These are phyloP conservation scores for Pestalotiopsis fici DNA, from an alignment of 2,329 filamentous ascomycete genomes.

Conservation along the genomic window DNA sequence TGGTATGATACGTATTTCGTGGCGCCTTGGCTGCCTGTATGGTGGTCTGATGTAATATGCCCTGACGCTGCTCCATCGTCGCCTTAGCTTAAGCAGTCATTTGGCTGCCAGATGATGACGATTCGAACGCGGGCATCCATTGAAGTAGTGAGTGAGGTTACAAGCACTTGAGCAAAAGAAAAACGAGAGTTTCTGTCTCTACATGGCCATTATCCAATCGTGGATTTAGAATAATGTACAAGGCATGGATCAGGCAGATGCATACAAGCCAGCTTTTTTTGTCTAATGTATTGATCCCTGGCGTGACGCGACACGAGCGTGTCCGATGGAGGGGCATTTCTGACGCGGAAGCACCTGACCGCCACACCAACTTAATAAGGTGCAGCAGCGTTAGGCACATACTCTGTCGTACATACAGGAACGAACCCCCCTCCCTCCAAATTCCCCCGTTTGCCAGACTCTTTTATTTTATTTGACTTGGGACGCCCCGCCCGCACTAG, in stretches of 20 bases:
- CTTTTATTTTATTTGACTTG: background rate
- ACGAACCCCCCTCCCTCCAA: too few relatives aligned
- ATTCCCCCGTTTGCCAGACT: background rate
- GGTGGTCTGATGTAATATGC: conserved; percentile 51
- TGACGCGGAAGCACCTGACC: conserved; percentile 3
- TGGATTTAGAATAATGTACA: background rate
- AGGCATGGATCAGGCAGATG: background rate
- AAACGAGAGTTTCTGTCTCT: background rate
- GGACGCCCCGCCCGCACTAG: background rate
- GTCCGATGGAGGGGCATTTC: conserved; percentile 1
- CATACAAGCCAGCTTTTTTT: background rate
- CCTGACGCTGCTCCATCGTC: conserved; percentile 23
- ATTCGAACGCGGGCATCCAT: background rate
- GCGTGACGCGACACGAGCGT: background rate
- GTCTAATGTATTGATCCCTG: background rate
- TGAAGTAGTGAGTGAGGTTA: background rate
- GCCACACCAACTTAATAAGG: background rate
- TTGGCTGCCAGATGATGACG: background rate
- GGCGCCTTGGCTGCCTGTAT: conserved; percentile 45
- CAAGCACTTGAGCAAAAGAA: background rate
- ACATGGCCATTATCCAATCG: background rate
- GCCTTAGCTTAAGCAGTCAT: background rate
- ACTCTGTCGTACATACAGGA: too few relatives aligned
- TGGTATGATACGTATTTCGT: conserved; percentile 18
- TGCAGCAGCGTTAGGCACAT: too few relatives aligned